These are phyloP conservation scores for Trypethelium eluteriae DNA, from an alignment of 495 filamentous ascomycete genomes.

Conservation along the genomic window DNA sequence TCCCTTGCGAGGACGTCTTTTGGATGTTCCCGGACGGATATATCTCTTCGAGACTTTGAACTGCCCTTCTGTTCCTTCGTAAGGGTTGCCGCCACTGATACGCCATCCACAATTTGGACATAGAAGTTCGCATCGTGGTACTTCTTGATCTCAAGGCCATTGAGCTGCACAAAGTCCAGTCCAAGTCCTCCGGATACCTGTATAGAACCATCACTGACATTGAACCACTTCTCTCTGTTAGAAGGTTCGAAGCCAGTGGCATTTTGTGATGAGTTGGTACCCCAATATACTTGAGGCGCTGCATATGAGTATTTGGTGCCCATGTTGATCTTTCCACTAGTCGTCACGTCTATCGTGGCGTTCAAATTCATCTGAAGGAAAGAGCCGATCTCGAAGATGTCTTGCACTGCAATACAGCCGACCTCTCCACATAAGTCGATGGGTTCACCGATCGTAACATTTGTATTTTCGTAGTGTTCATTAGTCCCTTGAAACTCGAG, in stretches of 20 bases:
- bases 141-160: not conserved
- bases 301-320: not conserved
- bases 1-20: not conserved
- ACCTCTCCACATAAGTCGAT: not conserved
- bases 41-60: not conserved
- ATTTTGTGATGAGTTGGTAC: not conserved
- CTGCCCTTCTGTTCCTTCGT: not conserved
- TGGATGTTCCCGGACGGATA: not conserved
- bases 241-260: not conserved
- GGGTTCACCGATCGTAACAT: not conserved
- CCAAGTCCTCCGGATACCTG: not conserved
- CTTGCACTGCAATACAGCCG: not conserved
- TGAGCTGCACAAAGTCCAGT: not conserved
- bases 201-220: not conserved
- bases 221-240: constrained; percentile 3
- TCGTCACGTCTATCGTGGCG: not conserved
- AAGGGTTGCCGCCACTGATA: not conserved
- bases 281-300: not conserved
- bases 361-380: not conserved
- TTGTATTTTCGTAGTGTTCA: not conserved
- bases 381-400: not conserved
- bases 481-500: constrained; percentile 5
- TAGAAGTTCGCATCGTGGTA: not conserved
- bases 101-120: not conserved
- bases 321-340: constrained; percentile 4